Evolutionary conservation across 768 basidiomycete genomes (phyloP), one percentile per base, ranked within the genome.

Genomic region (Rhodotorula kratochvilovae): DNA sequence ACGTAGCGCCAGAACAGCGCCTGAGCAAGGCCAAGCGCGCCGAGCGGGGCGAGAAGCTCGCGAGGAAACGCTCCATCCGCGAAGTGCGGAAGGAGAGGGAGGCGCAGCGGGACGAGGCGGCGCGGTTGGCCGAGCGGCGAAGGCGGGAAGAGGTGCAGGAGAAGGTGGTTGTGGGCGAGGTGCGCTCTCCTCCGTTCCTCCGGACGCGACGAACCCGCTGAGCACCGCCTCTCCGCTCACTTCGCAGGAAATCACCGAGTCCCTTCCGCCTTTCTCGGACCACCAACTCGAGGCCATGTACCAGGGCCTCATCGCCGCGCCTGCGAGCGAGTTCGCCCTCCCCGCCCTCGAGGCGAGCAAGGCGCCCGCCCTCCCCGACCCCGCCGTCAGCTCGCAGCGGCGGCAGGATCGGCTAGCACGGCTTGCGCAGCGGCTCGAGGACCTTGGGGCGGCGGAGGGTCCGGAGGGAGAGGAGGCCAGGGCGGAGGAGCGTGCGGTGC

Each of bases 271-370:
- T 0, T 81, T 80, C 72, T 77, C 81, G 0, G 84, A 84, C 35
- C 77, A 78, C 8, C 80, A 84, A 27, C 77, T 84, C 13, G 70
- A 80, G 8, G 72, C 79, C 12, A 71, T 86, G 33, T 86, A 85
- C 62, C 78, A 81, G 43, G 82, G 84, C 60, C 67, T 85, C 7
- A 78, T 85, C 45, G 67, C 77, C 21, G 60, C 77, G 13, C 46
- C 59, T 43, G 51, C 79, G 46, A 55, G 59, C 33, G 70, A 53
- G 54, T 70, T 61, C 23, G 69, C 21, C 25, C 33, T 58, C 39
- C 66, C 29, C 17, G 72, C 73, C 7, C 65, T 70, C 50, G 61
- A 65, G 19, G 61, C 59, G 29, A 31, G 67, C 23, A 42, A 19
- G 42, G 57, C 27, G n/a, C 69, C 27, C 29, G 67, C 55, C 31